Conservation (phyloP, 306 rosid species). For the Sicyos edulis region DNA sequence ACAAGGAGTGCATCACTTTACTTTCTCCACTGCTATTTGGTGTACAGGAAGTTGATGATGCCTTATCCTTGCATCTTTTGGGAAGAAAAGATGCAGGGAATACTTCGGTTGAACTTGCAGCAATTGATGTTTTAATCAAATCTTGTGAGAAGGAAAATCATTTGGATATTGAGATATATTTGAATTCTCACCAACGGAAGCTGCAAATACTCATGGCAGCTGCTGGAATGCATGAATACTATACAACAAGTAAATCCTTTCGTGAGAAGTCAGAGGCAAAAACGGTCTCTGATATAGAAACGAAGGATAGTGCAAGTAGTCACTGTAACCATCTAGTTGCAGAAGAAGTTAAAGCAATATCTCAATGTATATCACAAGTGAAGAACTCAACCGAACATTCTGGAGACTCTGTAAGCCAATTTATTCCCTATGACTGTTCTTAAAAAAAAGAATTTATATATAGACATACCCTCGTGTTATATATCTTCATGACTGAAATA, state of each 20-base stretch:
- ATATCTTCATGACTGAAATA: neutral
- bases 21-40: slow-evolving; percentile 82
- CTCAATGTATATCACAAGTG: slow-evolving; percentile 71
- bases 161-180: slow-evolving; percentile 60
- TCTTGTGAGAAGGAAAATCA: slow-evolving; percentile 76
- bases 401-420: slow-evolving; percentile 11
- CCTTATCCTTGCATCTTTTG: slow-evolving; percentile 42
- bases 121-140: slow-evolving; percentile 71
- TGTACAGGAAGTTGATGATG: slow-evolving; percentile 56
- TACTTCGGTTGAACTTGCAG: slow-evolving; percentile 65
- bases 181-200: slow-evolving; percentile 72
- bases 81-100: slow-evolving; percentile 54
- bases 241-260: slow-evolving; percentile 45
- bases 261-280: slow-evolving; percentile 38
- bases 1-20: slow-evolving; percentile 56
- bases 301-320: slow-evolving; percentile 57
- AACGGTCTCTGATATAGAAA: slow-evolving; percentile 39
- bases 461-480: neutral
- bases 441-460: no score
- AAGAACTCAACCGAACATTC: slow-evolving; percentile 53
- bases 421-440: neutral
- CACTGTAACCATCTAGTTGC: slow-evolving; percentile 54
- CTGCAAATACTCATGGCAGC: slow-evolving; percentile 78
- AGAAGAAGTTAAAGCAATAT: slow-evolving; percentile 85
- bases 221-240: slow-evolving; percentile 53